Percentiles rank a stretch among this genome's conserved stretches.
phyloP scores from a whole-genome alignment of 2,329 filamentous ascomycete genomes.

The Colletotrichum tamarilloi region DNA sequence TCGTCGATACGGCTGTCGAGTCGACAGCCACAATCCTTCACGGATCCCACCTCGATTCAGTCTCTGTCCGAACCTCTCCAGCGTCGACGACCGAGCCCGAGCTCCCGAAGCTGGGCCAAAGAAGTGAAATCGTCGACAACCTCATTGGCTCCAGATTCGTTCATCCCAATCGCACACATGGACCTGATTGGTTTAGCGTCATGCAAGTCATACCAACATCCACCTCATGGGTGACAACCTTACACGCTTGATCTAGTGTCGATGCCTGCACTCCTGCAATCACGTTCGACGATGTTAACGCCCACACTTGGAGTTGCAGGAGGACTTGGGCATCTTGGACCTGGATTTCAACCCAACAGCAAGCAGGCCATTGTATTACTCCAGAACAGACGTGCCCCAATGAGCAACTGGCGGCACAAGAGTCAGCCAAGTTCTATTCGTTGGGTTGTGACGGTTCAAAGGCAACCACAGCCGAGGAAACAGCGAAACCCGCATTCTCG shows the following conservation, averaged over 20 bases:
- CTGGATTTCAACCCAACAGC: background rate
- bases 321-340: background rate
- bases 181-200: background rate
- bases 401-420: background rate
- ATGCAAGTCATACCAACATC: slow-evolving; percentile 18
- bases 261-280: slow-evolving; percentile 5
- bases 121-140: background rate
- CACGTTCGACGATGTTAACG: slow-evolving; percentile 7
- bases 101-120: background rate
- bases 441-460: slow-evolving; percentile 23
- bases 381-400: background rate
- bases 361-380: background rate
- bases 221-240: background rate
- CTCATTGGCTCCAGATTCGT: background rate
- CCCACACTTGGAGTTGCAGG: background rate
- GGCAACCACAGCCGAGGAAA: background rate
- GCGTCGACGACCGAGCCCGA: background rate
- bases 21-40: background rate
- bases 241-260: background rate
- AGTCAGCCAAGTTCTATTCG: background rate
- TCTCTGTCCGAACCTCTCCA: background rate
- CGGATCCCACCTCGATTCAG: background rate
- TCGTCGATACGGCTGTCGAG: background rate
- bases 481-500: background rate
- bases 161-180: background rate